A percentile compares a stretch with the other conserved stretches of the same genome.
These are phyloP conservation scores for Leishmania lainsoni DNA, from an alignment of 208 protist genomes.

Conservation along the genomic window DNA sequence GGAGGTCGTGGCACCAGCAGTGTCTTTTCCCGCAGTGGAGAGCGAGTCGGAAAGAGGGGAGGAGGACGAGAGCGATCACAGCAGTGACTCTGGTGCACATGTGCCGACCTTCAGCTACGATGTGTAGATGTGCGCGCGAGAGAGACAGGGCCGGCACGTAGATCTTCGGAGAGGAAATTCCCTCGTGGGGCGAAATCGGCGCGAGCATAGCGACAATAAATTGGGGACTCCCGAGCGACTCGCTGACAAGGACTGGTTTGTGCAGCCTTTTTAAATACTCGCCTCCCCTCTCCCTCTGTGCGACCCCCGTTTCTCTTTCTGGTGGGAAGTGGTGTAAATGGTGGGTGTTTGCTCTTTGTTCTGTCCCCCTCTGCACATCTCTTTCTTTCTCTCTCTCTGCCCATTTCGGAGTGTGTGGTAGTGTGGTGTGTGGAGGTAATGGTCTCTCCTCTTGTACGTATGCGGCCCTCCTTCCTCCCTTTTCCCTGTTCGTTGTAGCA, in stretches of 20 bases:
- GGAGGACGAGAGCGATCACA: slow-evolving; percentile 24
- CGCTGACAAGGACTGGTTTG: background rate
- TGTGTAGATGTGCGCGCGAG: slow-evolving; percentile 5
- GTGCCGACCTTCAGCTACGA: slow-evolving; percentile 33
- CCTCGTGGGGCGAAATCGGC: background rate
- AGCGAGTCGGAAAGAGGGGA: slow-evolving; percentile 9
- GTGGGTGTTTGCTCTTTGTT: background rate
- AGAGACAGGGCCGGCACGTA: background rate
- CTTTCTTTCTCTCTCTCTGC: background rate
- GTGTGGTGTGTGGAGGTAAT: background rate
- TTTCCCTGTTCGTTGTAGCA: background rate
- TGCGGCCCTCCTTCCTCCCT: background rate
- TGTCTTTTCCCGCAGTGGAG: background rate
- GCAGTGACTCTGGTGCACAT: slow-evolving; percentile 34
- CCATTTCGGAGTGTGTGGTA: background rate
- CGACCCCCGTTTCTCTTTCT: background rate
- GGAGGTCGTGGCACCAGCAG: background rate
- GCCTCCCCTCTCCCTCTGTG: background rate
- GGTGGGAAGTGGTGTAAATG: background rate
- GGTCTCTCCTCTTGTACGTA: background rate
- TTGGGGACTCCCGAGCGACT: background rate
- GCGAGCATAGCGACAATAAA: background rate
- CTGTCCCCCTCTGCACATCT: background rate
- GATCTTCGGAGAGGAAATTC: background rate
- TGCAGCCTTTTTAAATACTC: background rate